A percentile compares a stretch with the other conserved stretches of the same genome.
Evolutionary conservation across 768 basidiomycete genomes (phyloP).

Genomic region (Flagelloscypha sp.): DNA sequence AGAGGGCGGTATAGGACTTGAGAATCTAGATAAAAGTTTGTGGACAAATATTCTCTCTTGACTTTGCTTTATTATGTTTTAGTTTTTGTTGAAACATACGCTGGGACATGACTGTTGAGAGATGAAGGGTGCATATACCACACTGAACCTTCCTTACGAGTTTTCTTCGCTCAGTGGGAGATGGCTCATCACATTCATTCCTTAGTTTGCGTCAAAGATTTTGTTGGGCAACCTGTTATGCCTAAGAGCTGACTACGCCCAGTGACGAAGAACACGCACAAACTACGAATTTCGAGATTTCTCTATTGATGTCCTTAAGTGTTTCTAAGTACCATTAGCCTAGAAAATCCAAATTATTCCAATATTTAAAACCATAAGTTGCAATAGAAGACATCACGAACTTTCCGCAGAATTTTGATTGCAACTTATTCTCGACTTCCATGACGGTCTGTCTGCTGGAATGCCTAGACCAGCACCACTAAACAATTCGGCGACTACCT

Average conservation of each 20-base stretch:
- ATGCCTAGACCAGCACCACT: constrained; percentile 37
- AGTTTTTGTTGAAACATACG: not conserved
- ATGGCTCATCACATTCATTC: no score
- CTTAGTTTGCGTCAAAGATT: no score
- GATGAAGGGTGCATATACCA: not conserved
- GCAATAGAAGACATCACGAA: constrained; percentile 13
- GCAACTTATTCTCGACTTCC: no score
- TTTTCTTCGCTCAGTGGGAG: not conserved
- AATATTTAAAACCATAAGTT: constrained; percentile 10
- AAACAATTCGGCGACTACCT: constrained; percentile 13
- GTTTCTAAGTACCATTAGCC: no score
- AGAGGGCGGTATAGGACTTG: no score
- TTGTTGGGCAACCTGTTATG: no score
- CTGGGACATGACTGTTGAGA: not conserved
- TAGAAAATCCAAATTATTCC: no score
- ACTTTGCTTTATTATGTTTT: not conserved
- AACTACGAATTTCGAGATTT: no score
- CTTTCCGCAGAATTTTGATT: not conserved
- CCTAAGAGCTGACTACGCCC: no score
- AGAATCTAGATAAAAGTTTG: constrained; percentile 11
- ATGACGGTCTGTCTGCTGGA: no score
- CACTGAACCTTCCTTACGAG: not conserved
- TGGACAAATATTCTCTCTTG: not conserved
- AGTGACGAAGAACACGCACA: no score
- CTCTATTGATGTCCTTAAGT: no score